Evolutionary conservation across 768 basidiomycete species (phyloP).

Genomic region (Postia placenta): DNA sequence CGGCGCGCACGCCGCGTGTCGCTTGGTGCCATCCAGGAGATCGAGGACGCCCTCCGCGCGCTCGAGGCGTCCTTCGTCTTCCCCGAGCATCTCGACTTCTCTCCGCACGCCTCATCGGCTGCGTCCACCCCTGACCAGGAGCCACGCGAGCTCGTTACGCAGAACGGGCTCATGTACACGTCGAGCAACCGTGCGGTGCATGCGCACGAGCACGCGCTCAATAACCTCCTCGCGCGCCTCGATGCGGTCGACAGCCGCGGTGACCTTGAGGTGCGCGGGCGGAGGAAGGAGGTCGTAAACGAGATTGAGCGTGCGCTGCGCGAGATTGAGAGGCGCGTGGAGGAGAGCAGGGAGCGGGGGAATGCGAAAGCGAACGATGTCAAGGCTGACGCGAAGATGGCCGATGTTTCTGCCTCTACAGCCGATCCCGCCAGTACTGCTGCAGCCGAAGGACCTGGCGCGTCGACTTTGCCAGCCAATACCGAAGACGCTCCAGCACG

Average conservation of each 20-base stretch:
- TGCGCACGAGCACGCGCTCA: slow-evolving; percentile 56
- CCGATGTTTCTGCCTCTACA: background rate
- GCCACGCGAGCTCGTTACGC: slow-evolving; percentile 6
- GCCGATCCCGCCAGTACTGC: too few relatives aligned
- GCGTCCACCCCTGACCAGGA: background rate
- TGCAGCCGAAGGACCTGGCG: background rate
- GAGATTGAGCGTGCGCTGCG: slow-evolving; percentile 52
- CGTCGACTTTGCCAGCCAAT: background rate
- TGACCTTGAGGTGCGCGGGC: slow-evolving; percentile 42
- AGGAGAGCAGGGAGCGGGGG: slow-evolving; percentile 30
- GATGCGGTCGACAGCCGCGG: slow-evolving; percentile 61
- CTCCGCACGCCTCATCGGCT: slow-evolving; percentile 7
- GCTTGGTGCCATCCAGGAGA: slow-evolving; percentile 32
- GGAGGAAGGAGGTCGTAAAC: slow-evolving; percentile 48
- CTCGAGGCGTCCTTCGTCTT: slow-evolving; percentile 34
- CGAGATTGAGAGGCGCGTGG: slow-evolving; percentile 44
- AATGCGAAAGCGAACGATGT: slow-evolving; percentile 5
- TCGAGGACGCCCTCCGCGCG: slow-evolving; percentile 35
- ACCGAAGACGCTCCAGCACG: background rate
- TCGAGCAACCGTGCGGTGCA: slow-evolving; percentile 53
- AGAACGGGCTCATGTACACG: slow-evolving; percentile 46
- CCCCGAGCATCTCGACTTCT: slow-evolving; percentile 28
- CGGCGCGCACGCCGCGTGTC: slow-evolving; percentile 25
- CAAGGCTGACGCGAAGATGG: background rate
- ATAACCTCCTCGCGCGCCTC: slow-evolving; percentile 45